Base-by-base conservation (phyloP, 2,329 filamentous ascomycete genomes). In the Colletotrichum liaoningense region DNA sequence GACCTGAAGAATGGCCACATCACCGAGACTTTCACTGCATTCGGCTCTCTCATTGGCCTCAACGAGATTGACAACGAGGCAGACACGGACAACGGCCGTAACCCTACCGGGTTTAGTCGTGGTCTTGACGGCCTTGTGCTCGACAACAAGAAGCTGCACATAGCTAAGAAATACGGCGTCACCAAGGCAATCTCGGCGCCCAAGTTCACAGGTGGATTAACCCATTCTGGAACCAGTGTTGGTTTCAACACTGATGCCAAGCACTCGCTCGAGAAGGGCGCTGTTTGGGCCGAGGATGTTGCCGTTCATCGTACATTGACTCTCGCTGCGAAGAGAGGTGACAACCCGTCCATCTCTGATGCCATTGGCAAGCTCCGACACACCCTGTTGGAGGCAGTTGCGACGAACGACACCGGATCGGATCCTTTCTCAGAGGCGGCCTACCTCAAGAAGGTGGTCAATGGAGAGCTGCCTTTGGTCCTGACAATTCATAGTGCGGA, bases 401-500 rank as follows among this genome's bases (percentile, higher is more conserved):
- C 83, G 0, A 76, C 81, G 0, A 83, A 83, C 14, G 81, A 83
- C 5, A 82, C 80, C 2, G 76, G 75, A 9, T 69, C 81, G 7
- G 84, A 88, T 22, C 75, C 80, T 0, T 89, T 84, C 77, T 86
- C 86, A 0, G 88, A 90, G 77, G 80, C 81, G 1, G 82, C 84
- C 3, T 91, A 86, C 77, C 84, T 91, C 24, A 85, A 82, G 73
- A 84, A 85, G 76, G 91, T 92, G 0, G 82, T 92, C 2, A 78
- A 82, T 2, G 91, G 89, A 26, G 81, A 86, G 3, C 77, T 88
- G 2, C 86, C 90, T 0, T 84, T 93, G 1, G 89, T 88, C 4
- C 78, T 93, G 12, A 90, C 87, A 0, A 88, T 88, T 12, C 88
- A 93, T 77, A 91, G 88, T 73, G 91, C 91, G 7, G 91, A 93